Evolutionary conservation across 2,329 filamentous ascomycete species (phyloP).

Genomic region (Berkeleyomyces rouxiae): DNA sequence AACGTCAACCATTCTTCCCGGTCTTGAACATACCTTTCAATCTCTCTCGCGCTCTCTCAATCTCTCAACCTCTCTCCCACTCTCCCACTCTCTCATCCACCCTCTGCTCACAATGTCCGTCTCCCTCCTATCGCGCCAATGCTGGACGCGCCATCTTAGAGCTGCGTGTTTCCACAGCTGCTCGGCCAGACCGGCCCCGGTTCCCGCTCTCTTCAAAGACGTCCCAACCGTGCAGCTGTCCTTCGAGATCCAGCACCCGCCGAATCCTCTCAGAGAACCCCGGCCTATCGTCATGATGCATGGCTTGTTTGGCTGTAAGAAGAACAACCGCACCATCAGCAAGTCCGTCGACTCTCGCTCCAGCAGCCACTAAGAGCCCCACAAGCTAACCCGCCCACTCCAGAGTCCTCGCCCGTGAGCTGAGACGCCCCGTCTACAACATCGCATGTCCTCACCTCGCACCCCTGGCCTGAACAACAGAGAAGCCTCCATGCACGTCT

Average conservation of each 20-base stretch:
- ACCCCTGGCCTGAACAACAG: not conserved
- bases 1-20: too few species aligned
- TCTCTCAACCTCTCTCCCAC: not conserved
- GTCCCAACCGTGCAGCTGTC: slow-evolving; percentile 27
- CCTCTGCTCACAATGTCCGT: not conserved
- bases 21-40: too few species aligned
- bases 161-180: slow-evolving; percentile 6
- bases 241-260: slow-evolving; percentile 50
- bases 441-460: slow-evolving; percentile 38
- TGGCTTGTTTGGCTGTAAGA: slow-evolving; percentile 86
- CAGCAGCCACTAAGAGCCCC: not conserved
- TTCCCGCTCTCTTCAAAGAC: slow-evolving; percentile 2
- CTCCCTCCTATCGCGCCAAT: not conserved
- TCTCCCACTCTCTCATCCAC: not conserved
- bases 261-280: slow-evolving; percentile 23
- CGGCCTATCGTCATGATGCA: slow-evolving; percentile 75
- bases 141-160: not conserved
- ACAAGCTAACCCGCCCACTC: not conserved
- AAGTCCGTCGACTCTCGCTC: slow-evolving; percentile 44
- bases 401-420: slow-evolving; percentile 64
- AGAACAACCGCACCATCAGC: slow-evolving; percentile 87
- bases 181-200: not conserved
- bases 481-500: not conserved
- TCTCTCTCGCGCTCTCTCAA: not conserved
- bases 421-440: slow-evolving; percentile 66